These are phyloP conservation scores for Oryza brachyantha DNA, from an alignment of 176 grass and related monocot species.

Conservation along the genomic window DNA sequence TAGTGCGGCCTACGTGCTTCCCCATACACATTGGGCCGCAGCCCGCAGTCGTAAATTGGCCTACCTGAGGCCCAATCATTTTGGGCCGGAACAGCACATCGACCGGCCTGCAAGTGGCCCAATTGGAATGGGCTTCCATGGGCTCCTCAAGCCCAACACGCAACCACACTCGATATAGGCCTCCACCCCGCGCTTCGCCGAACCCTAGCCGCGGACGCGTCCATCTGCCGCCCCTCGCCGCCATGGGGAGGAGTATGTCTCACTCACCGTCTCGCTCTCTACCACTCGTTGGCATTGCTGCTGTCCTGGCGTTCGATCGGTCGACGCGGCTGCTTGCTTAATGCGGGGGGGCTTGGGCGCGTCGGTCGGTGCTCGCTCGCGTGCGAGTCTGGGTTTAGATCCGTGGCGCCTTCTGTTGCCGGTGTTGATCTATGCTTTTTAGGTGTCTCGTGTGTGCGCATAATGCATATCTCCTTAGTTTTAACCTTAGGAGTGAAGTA, in stretches of 20 bases:
- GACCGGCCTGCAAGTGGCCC: too few species aligned
- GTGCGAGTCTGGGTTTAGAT: neutral
- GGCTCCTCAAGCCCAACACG: neutral
- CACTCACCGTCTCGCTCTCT: neutral
- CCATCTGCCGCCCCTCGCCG: neutral
- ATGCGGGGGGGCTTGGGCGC: neutral
- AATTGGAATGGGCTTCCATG: neutral
- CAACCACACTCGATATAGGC: conserved; percentile 15
- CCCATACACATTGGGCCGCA: too few species aligned
- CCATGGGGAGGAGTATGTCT: conserved; percentile 56
- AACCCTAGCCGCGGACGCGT: conserved; percentile 28
- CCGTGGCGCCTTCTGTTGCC: neutral
- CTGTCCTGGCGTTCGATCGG: neutral
- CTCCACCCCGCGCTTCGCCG: neutral
- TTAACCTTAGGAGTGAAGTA: neutral
- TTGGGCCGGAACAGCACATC: too few species aligned
- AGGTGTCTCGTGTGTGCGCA: neutral
- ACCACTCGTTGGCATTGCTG: neutral
- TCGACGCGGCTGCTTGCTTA: neutral
- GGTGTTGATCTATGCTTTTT: neutral
- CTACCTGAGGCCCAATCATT: too few species aligned
- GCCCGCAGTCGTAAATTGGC: too few species aligned
- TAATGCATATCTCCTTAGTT: neutral
- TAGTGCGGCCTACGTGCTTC: too few species aligned
- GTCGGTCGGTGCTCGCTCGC: neutral